phyloP scores from a whole-genome alignment of 805 yeast species.

The Myxozyma kluyveri region DNA sequence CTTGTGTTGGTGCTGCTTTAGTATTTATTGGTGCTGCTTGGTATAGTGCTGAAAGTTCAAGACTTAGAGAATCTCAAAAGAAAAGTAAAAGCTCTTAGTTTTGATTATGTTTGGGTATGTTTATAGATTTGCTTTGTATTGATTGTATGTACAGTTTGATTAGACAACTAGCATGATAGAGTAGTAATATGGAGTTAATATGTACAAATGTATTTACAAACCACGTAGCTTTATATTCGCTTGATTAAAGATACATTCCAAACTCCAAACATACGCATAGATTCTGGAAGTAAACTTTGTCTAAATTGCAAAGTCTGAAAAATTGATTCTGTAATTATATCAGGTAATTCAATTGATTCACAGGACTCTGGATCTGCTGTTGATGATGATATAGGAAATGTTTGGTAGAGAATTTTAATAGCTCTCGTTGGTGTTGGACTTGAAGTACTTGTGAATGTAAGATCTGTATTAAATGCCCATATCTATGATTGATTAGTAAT shows the following conservation, averaged over 20 bases:
- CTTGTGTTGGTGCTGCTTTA: conserved; percentile 49
- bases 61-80: conserved; percentile 15
- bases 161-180: background rate
- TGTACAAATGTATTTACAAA: background rate
- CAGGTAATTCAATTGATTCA: conserved; percentile 43
- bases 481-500: conserved; percentile 25
- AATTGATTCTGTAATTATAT: conserved; percentile 38
- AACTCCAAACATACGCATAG: conserved; percentile 28
- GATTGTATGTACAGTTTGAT: background rate
- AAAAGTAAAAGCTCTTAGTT: conserved; percentile 7
- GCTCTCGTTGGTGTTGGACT: conserved; percentile 35
- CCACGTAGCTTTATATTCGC: conserved; percentile 23
- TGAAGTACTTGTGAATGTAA: conserved; percentile 34
- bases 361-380: too few relatives aligned
- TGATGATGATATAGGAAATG: too few relatives aligned
- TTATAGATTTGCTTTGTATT: background rate
- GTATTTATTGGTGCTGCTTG: conserved; percentile 58
- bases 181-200: background rate
- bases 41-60: conserved; percentile 39
- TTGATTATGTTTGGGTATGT: background rate
- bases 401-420: conserved; percentile 50
- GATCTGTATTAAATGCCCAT: conserved; percentile 54
- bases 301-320: conserved; percentile 33
- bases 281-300: conserved; percentile 42
- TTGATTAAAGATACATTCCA: conserved; percentile 38